A percentile compares a stretch with the other conserved stretches of the same genome.
These are phyloP conservation scores for Salix exigua DNA, from an alignment of 345 rosid species.

Conservation along the genomic window DNA sequence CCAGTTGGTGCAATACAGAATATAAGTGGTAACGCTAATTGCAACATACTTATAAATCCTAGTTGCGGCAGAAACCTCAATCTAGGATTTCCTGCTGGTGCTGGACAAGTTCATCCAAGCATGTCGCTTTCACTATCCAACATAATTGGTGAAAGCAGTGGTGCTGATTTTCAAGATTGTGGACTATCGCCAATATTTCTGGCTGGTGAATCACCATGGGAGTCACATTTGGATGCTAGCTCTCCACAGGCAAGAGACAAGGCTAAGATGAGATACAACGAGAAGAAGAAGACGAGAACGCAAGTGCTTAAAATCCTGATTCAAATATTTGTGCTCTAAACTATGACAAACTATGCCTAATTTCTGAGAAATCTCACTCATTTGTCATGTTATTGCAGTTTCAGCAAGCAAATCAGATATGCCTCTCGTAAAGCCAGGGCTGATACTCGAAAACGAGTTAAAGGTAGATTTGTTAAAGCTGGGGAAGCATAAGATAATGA, in stretches of 20 bases:
- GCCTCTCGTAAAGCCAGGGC: slow-evolving; percentile 92
- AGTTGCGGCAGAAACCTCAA: slow-evolving; percentile 39
- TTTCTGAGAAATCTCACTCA: background rate
- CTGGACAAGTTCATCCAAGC: slow-evolving; percentile 54
- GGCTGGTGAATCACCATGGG: slow-evolving; percentile 71
- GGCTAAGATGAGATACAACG: slow-evolving; percentile 81
- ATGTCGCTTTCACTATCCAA: slow-evolving; percentile 56
- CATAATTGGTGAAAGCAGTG: slow-evolving; percentile 57
- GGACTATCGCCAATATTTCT: slow-evolving; percentile 53
- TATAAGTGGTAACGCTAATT: slow-evolving; percentile 17
- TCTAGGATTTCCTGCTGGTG: slow-evolving; percentile 36
- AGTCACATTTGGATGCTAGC: slow-evolving; percentile 50
- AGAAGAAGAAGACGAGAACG: slow-evolving; percentile 70
- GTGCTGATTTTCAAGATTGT: slow-evolving; percentile 62
- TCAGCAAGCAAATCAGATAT: slow-evolving; percentile 81
- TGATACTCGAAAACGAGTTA: slow-evolving; percentile 83
- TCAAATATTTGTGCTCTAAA: background rate
- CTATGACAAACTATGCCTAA: background rate
- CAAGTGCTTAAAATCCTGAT: slow-evolving; percentile 21
- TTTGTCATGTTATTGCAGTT: slow-evolving; percentile 38
- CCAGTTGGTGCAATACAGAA: slow-evolving; percentile 26
- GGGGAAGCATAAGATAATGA: slow-evolving; percentile 77
- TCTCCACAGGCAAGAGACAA: slow-evolving; percentile 65
- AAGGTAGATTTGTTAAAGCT: slow-evolving; percentile 91
- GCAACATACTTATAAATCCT: slow-evolving; percentile 38